Base-by-base conservation (phyloP, 225 moss, liverwort and hornwort genomes). In the Sphagnum tenellum region DNA sequence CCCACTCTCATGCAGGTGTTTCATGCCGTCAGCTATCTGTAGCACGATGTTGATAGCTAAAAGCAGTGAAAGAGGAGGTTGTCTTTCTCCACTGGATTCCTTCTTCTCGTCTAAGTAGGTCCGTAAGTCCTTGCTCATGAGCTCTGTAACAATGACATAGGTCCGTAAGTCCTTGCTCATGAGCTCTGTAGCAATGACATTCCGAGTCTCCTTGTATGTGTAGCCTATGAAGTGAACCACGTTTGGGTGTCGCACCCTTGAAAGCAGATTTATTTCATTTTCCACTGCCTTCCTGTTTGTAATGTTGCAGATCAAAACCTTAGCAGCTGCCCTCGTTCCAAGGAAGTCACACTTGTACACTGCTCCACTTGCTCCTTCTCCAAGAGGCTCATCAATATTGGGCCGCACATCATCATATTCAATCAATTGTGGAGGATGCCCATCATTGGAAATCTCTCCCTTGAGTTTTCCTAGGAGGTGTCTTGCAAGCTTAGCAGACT, bases 151-250 rank as follows among this genome's bases (percentile, higher is more conserved):
- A 29, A 56, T 78, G n/a, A n/a, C n/a, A n/a, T n/a, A n/a, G n/a
- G n/a, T n/a, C n/a, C n/a, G n/a, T n/a, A n/a, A n/a, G n/a, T n/a
- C n/a, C n/a, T n/a, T n/a, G n/a, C n/a, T n/a, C n/a, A n/a, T n/a
- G n/a, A n/a, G n/a, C n/a, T n/a, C n/a, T n/a, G n/a, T n/a, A n/a
- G n/a, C n/a, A n/a, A n/a, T n/a, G 49, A 73, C 67, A 53, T 76
- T 78, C 63, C 65, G 58, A 46, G 70, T 73, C 47, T 66, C 70
- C 9, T 65, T 61, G 49, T 66, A 29, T 52, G 78, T 57, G 56
- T 82, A 73, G 4, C 82, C 78, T 14, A 82, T 82, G 63, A 82
- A 82, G 57, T 75, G 78, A 65, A 73, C 71, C 73, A 82, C 56
- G 60, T 82, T 82, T 60, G 75, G 69, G 14, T 82, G 82, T n/a